Evolutionary conservation across 768 basidiomycete species (phyloP).

Genomic region (Mycena metata): DNA sequence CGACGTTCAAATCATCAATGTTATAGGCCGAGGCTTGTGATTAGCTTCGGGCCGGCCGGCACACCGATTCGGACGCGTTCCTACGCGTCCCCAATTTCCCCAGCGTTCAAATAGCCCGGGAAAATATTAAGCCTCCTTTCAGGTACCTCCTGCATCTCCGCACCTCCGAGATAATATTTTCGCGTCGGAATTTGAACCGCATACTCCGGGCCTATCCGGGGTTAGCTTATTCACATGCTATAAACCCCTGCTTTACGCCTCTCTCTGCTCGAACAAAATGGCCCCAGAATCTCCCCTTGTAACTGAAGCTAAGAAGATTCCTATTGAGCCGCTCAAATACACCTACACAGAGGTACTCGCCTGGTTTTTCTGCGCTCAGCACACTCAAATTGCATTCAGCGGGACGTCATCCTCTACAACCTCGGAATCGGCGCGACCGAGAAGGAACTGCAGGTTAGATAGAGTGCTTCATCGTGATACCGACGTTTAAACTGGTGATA

Average conservation of each 20-base stretch:
- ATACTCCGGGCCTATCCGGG: too few relatives aligned
- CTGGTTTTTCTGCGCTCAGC: not conserved
- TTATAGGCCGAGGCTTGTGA: too few relatives aligned
- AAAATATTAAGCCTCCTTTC: too few relatives aligned
- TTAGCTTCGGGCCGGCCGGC: not conserved
- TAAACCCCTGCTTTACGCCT: not conserved
- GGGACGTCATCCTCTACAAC: conserved; percentile 95
- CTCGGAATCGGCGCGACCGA: conserved; percentile 94
- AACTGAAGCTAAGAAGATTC: conserved; percentile 79
- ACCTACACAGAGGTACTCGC: conserved; percentile 75
- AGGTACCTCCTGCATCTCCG: too few relatives aligned
- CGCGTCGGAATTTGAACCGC: too few relatives aligned
- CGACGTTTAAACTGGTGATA: not conserved
- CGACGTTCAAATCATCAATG: too few relatives aligned
- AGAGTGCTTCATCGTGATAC: conserved; percentile 57
- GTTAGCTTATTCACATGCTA: not conserved
- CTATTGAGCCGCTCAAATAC: conserved; percentile 69
- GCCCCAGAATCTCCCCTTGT: conserved; percentile 83
- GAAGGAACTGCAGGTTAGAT: conserved; percentile 81
- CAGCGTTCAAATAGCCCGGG: too few relatives aligned
- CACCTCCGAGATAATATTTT: too few relatives aligned
- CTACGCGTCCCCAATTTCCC: too few relatives aligned
- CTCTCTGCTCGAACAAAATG: not conserved
- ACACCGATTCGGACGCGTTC: too few relatives aligned
- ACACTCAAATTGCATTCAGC: conserved; percentile 45